Base-by-base conservation (phyloP, 495 filamentous ascomycete genomes). In the Cercophora samala region DNA sequence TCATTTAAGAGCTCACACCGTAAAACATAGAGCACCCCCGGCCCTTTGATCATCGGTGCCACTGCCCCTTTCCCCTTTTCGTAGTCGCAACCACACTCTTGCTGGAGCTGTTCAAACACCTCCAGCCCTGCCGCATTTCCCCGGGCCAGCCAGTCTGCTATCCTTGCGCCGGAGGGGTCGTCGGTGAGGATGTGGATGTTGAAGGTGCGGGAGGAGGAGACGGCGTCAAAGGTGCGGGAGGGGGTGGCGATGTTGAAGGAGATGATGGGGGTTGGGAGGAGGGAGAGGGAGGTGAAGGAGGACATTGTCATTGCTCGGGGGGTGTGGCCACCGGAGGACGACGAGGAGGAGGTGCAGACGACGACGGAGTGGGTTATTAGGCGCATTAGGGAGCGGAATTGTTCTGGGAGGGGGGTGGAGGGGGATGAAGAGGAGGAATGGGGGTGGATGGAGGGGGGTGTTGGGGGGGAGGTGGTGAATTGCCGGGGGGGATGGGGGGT, bases 231-330 rank as follows among this genome's bases (percentile, higher is more conserved):
- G 3, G 91, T 96, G n/a, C 84, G 84, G 32, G 89, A 92, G 11
- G 92, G 91, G 5, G 83, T 78, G 23, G 83, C 84, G 66, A 96
- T 83, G 70, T 96, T 96, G 84, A 96, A 93, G 42, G 88, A 88
- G 46, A 95, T 83, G 25, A 89, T 81, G 0, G 92, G 91, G 4
- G 78, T 70, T 0, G 91, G 91, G 15, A 72, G 65, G 1, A 95
- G 80, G 0, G 88, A 85, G 24, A 96, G 84, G 0, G 90, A 91
- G 21, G 85, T 93, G 80, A 96, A 90, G 15, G 90, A 93, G 21
- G 92, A 96, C 69, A 94, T 88, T 24, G 91, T 93, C 82, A 95
- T 89, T 62, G 86, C 92, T 46, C 80, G 75, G 23, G 76, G 80
- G 23, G 75, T 37, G n/a, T 61, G 71, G 67, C n/a, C n/a, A 29